phyloP scores from a whole-genome alignment of 345 rosid genomes.

The Leavenworthia alabamica region DNA sequence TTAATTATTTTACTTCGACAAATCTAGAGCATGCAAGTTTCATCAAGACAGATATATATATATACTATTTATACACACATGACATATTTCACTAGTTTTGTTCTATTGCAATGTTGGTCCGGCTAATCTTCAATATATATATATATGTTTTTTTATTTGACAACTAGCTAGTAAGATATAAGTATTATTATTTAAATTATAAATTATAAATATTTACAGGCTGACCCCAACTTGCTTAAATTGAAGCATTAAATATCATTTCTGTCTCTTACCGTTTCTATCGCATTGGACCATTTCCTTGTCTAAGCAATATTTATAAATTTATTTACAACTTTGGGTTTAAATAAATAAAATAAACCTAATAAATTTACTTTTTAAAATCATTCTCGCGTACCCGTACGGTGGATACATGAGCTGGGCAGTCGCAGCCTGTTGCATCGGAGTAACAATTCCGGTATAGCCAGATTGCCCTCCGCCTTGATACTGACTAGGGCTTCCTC shows the following conservation, averaged over 20 bases:
- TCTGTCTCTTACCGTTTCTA: conserved; percentile 28
- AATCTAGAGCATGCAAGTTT: conserved; percentile 9
- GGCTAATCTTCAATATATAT: conserved; percentile 2
- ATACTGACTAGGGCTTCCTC: conserved; percentile 42
- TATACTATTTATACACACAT: neutral
- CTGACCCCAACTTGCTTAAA: conserved; percentile 35
- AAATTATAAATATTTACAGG: conserved; percentile 25
- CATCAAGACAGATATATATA: neutral
- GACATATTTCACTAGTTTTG: conserved; percentile 16
- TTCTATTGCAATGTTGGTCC: neutral
- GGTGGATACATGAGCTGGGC: conserved; percentile 37
- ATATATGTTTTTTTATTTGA: neutral
- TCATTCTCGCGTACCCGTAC: conserved; percentile 18
- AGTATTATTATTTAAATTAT: neutral
- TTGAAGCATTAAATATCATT: conserved; percentile 31
- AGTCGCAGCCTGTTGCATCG: conserved; percentile 37
- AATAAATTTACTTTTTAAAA: neutral
- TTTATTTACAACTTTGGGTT: conserved; percentile 4
- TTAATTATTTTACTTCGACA: neutral
- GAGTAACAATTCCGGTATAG: conserved; percentile 44
- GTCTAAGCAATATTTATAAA: conserved; percentile 12
- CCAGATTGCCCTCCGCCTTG: conserved; percentile 49
- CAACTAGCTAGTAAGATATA: conserved; percentile 16
- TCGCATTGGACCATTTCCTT: conserved; percentile 30
- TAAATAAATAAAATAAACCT: neutral